Evolutionary conservation across 768 basidiomycete genomes (phyloP), one percentile per base, ranked within the genome.

Genomic region (Plicaturopsis crispa): DNA sequence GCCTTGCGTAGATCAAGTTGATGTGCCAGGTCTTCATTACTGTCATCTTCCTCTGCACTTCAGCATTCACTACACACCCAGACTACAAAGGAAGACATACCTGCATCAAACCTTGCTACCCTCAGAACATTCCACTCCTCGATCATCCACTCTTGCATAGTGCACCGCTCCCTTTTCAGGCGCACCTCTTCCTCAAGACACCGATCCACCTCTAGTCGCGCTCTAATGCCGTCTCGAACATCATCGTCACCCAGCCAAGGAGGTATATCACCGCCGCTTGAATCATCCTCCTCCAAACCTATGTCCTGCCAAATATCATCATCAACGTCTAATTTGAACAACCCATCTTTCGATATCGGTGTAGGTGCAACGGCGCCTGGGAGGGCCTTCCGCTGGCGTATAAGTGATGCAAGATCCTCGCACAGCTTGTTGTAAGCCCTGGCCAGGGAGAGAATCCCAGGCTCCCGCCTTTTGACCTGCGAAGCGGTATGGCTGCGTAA

Each of bases 271-370:
- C 33, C 40, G n/a, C n/a, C n/a, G n/a, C n/a, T n/a, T 30, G 53
- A 45, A 28, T 28, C 8, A 8, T 28, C 14, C 17, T 58, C 52
- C 23, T 44, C 47, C 14, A 64, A 45, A 2, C 58, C 58, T 31
- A 50, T 14, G 37, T 62, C 55, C 35, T 60, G 51, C 60, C 63
- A 66, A n/a, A 64, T 61, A 13, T 47, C 44, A 43, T 61, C 59
- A 49, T 63, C 61, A 21, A 66, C 57, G 48, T 64, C 61, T 0
- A 66, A 46, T 2, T 41, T 39, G 31, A 54, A 66, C 3, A 66
- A 31, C 1, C 46, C 43, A 8, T 49, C 36, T 7, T 18, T 18
- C 1, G 46, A 39, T 21, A 64, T 58, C 5, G 36, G 36, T 4
- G 36, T 30, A 13, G 61, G 63, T 0, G 42, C 36, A 8, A 49